A percentile compares a stretch with the other conserved stretches of the same genome.
phyloP scores from a whole-genome alignment of 805 yeast species.

The Kodamaea hsintzibuensis region DNA sequence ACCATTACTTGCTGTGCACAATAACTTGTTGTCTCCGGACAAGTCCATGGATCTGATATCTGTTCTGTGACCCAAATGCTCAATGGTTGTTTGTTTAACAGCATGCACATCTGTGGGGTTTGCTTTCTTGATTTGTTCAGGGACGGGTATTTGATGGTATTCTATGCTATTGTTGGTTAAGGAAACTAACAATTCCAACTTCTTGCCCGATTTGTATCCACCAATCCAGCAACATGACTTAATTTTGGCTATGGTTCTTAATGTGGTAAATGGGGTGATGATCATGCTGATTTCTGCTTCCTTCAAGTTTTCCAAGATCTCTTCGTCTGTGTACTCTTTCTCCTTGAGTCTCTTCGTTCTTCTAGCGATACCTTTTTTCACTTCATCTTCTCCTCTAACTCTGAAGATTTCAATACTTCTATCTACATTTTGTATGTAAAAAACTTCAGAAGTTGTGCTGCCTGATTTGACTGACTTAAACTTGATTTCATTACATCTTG shows the following conservation, averaged over 20 bases:
- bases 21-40: constrained; percentile 73
- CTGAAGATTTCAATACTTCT: constrained; percentile 79
- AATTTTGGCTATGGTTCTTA: constrained; percentile 66
- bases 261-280: constrained; percentile 65
- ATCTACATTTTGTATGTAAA: constrained; percentile 78
- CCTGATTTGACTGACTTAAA: constrained; percentile 40
- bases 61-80: constrained; percentile 82
- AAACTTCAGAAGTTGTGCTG: constrained; percentile 38
- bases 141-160: constrained; percentile 56
- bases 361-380: constrained; percentile 71
- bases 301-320: constrained; percentile 46
- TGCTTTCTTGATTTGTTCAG: constrained; percentile 57
- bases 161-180: constrained; percentile 76
- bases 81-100: constrained; percentile 57
- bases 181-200: constrained; percentile 61
- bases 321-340: constrained; percentile 61
- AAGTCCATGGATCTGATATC: constrained; percentile 85
- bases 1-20: constrained; percentile 92
- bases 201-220: constrained; percentile 34
- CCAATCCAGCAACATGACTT: constrained; percentile 68
- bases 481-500: constrained; percentile 61
- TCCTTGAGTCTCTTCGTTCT: constrained; percentile 78
- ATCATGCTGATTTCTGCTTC: constrained; percentile 55
- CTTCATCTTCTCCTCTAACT: constrained; percentile 72
- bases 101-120: constrained; percentile 43